Evolutionary conservation across 2,329 filamentous ascomycete genomes (phyloP), one percentile per base, ranked within the genome.

Genomic region (Xylaria sp.): DNA sequence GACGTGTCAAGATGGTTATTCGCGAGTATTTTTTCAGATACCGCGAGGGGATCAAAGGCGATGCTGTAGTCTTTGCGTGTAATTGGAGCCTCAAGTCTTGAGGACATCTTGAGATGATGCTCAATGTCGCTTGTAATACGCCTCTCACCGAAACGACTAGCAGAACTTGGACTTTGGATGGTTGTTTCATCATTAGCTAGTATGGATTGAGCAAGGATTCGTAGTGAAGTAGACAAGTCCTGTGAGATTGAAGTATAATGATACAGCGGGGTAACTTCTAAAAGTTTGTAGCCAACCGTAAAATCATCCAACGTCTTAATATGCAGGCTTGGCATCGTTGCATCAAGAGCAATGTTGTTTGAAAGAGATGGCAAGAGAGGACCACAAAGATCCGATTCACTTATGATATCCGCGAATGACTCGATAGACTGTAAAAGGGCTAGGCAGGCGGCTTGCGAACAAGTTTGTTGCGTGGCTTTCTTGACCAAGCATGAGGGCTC

Each of bases 351-450:
- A 73, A 83, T 79, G 71, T 79, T 71, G 53, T 83, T 77, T 16
- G 76, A 79, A 2, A 73, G 78, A 3, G 83, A 84, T 57, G 87
- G 84, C 5, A 82, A 82, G 27, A 83, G 80, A 18, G 80, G 78
- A 25, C 87, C 87, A 75, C 84, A 87, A 1, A 91, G 66, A 78
- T 96, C 92, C 23, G 88, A 86, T 47, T 86, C 85, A 76, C 93
- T 94, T 79, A 92, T 82, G 1, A 84, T 80, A 9, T 90, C 87
- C 12, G 84, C 81, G 69, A 90, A 87, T 1, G 80, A 76, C 21
- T 87, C 86, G 58, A 89, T 86, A 3, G 82, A 81, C 25, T 81
- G 79, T 1, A 93, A 79, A 16, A 81, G 73, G 12, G 77, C 72
- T 3, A 81, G 70, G 58, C 79, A 77, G 37, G 74, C 71, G 5